Evolutionary conservation across 2,329 filamentous ascomycete species (phyloP).

Genomic region (Cryoendolithus antarcticus): DNA sequence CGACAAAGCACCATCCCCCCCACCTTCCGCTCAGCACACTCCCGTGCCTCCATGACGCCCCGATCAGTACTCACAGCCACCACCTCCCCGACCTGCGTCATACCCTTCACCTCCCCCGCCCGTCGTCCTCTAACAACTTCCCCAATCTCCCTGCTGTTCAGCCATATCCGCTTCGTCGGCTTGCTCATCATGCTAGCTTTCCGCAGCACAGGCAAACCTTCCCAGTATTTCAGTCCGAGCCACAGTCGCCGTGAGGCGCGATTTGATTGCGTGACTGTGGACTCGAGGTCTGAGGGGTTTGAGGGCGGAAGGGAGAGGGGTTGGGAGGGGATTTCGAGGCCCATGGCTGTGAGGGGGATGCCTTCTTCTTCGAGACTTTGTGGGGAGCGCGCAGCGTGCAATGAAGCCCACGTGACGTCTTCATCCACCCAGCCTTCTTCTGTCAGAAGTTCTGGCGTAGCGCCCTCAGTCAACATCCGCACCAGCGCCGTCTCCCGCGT

Average conservation of each 20-base stretch:
- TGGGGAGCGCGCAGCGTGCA: constrained; percentile 4
- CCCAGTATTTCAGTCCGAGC: constrained; percentile 84
- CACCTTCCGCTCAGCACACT: constrained; percentile 66
- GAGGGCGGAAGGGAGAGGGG: constrained; percentile 14
- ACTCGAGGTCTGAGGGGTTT: constrained; percentile 18
- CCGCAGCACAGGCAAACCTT: constrained; percentile 64
- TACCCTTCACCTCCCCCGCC: constrained; percentile 54
- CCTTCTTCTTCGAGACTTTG: constrained; percentile 17
- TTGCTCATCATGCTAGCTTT: constrained; percentile 57
- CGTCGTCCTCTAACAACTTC: constrained; percentile 57
- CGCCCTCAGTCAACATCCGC: constrained; percentile 12
- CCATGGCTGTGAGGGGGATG: constrained; percentile 20
- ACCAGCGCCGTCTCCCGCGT: constrained; percentile 17
- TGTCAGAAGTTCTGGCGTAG: constrained; percentile 12
- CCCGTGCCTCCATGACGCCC: constrained; percentile 68
- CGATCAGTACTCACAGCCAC: constrained; percentile 66
- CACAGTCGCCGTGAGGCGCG: constrained; percentile 65
- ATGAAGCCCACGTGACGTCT: constrained; percentile 5
- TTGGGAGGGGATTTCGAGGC: constrained; percentile 17
- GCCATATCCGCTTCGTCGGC: constrained; percentile 59
- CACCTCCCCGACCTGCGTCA: constrained; percentile 67
- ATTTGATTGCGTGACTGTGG: constrained; percentile 38
- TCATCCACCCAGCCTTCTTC: constrained; percentile 14
- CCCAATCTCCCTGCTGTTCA: constrained; percentile 50
- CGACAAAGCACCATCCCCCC: constrained; percentile 73